phyloP scores from a whole-genome alignment of 2,329 filamentous ascomycete species.

The Epichloe festucae region DNA sequence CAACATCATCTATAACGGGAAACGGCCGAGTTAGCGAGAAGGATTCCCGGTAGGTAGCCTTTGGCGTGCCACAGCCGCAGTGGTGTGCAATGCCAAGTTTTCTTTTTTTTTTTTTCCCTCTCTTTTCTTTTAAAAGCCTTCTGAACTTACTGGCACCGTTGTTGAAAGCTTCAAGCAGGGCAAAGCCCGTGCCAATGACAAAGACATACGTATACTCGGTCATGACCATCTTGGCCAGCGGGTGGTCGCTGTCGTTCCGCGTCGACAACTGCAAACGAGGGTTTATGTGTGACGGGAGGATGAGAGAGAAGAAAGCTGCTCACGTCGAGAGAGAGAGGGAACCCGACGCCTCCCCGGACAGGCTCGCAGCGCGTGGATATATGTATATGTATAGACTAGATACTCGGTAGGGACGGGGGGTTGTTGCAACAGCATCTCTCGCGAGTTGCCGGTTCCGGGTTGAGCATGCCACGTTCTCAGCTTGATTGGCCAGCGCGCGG shows the following conservation, averaged over 20 bases:
- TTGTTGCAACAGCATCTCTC: not conserved
- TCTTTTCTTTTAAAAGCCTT: not conserved
- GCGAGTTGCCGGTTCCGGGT: too few relatives aligned
- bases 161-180: conserved; percentile 65
- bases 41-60: not conserved
- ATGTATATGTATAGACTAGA: too few relatives aligned
- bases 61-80: too few relatives aligned
- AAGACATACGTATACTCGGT: conserved; percentile 58
- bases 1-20: conserved; percentile 56
- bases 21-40: conserved; percentile 4
- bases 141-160: conserved; percentile 58
- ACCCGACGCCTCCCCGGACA: not conserved
- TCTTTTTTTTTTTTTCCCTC: not conserved
- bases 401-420: not conserved
- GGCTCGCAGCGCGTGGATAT: not conserved
- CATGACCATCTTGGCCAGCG: conserved; percentile 36
- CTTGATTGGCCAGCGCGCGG: conserved; percentile 1
- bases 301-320: not conserved
- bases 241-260: not conserved
- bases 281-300: not conserved
- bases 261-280: conserved; percentile 1
- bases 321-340: not conserved
- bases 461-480: not conserved
- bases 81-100: too few relatives aligned
- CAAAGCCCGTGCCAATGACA: conserved; percentile 63